These are phyloP conservation scores for Malus asiatica DNA, from an alignment of 306 rosid species.

Conservation along the genomic window DNA sequence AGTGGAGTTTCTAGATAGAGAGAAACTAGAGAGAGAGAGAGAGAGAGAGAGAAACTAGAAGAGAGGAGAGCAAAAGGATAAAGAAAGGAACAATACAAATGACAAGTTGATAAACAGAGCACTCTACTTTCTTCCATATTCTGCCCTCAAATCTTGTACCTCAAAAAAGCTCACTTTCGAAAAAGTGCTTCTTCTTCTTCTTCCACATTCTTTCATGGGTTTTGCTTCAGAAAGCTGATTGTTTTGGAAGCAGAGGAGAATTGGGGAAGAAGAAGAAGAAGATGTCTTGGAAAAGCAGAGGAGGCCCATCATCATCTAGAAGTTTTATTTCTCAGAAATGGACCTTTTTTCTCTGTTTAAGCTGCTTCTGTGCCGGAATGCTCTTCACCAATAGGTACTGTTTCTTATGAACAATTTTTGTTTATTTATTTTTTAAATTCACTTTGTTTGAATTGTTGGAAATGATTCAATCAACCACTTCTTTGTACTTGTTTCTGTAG, in stretches of 20 bases:
- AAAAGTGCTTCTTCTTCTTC: slow-evolving; percentile 1
- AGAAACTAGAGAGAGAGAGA: slow-evolving; percentile 20
- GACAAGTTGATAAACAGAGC: slow-evolving; percentile 1
- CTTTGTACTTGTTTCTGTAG: neutral
- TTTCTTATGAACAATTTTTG: neutral
- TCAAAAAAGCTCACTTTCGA: slow-evolving; percentile 1
- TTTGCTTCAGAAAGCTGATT: slow-evolving; percentile 15
- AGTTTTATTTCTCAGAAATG: slow-evolving; percentile 56
- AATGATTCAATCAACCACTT: neutral
- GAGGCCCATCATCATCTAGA: slow-evolving; percentile 55
- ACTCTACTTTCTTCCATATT: neutral
- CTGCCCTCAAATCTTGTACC: neutral
- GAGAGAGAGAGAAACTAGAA: neutral
- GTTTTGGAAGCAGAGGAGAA: slow-evolving; percentile 6
- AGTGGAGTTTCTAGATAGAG: slow-evolving; percentile 28
- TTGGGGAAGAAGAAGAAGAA: neutral
- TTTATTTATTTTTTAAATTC: neutral
- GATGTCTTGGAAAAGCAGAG: slow-evolving; percentile 80
- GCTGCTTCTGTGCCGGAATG: slow-evolving; percentile 85
- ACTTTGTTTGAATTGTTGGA: neutral
- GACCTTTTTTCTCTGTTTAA: slow-evolving; percentile 67
- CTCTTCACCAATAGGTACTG: slow-evolving; percentile 75
- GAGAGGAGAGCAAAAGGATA: slow-evolving; percentile 24
- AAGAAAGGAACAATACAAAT: slow-evolving; percentile 46
- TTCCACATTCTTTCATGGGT: slow-evolving; percentile 21